These are phyloP conservation scores for Dipteronia sinensis DNA, from an alignment of 345 rosid species.

Conservation along the genomic window DNA sequence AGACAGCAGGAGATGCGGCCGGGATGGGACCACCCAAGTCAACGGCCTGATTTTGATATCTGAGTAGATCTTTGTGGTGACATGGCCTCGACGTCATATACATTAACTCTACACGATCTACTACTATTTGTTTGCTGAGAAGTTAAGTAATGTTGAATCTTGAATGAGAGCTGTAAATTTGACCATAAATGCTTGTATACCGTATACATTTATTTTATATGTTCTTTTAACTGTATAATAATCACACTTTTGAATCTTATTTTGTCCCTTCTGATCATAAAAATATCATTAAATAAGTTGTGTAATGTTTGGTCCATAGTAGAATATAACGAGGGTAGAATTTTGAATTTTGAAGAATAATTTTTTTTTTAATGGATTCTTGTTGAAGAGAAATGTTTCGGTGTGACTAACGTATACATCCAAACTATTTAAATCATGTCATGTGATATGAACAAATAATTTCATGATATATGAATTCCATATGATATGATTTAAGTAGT, in stretches of 20 bases:
- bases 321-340: too few species aligned
- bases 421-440: too few species aligned
- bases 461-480: too few species aligned
- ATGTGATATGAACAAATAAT: too few species aligned
- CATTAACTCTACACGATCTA: background rate
- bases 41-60: background rate
- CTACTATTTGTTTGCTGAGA: background rate
- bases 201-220: background rate
- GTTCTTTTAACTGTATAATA: background rate
- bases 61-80: background rate
- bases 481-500: too few species aligned
- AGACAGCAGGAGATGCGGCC: conserved; percentile 32
- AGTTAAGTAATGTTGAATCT: background rate
- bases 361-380: too few species aligned
- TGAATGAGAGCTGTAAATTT: background rate
- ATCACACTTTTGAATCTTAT: background rate
- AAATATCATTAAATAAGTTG: background rate
- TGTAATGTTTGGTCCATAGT: too few species aligned
- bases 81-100: conserved; percentile 3
- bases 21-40: conserved; percentile 25
- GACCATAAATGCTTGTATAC: background rate
- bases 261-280: background rate
- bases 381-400: too few species aligned
- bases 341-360: too few species aligned
- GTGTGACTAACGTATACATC: too few species aligned